Evolutionary conservation across 768 basidiomycete genomes (phyloP).

Genomic region (Infundibulicybe gibba): DNA sequence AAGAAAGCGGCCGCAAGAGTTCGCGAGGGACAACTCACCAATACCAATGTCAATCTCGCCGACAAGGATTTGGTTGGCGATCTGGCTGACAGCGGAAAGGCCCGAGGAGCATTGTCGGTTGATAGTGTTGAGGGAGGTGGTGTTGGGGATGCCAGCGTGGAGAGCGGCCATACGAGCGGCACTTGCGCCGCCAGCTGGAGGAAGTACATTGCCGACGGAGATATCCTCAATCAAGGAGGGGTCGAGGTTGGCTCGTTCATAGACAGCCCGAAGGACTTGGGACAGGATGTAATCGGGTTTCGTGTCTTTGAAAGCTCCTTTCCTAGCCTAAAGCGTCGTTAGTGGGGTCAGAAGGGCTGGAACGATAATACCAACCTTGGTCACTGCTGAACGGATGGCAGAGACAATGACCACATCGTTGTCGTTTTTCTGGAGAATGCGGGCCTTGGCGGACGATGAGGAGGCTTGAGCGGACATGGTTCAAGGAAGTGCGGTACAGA

Average conservation of each 20-base stretch:
- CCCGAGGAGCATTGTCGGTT: conserved; percentile 93
- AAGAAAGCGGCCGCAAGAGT: conserved; percentile 2
- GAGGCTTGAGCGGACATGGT: conserved; percentile 28
- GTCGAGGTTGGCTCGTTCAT: conserved; percentile 64
- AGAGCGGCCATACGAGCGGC: conserved; percentile 86
- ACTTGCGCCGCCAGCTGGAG: conserved; percentile 78
- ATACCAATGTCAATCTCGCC: conserved; percentile 91
- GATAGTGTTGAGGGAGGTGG: conserved; percentile 72
- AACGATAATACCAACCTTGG: conserved; percentile 56
- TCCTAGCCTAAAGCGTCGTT: conserved; percentile 52
- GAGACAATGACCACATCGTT: conserved; percentile 90
- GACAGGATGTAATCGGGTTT: conserved; percentile 79
- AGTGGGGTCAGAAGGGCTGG: conserved; percentile 4
- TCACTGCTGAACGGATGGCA: conserved; percentile 88
- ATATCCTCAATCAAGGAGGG: conserved; percentile 84
- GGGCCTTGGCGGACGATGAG: conserved; percentile 46
- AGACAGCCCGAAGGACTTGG: conserved; percentile 71
- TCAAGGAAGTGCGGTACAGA: background rate
- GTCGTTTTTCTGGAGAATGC: conserved; percentile 66
- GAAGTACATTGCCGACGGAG: conserved; percentile 84
- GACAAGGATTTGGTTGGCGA: conserved; percentile 73
- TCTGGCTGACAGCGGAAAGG: conserved; percentile 75
- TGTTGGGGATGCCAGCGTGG: conserved; percentile 79
- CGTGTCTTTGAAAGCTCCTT: conserved; percentile 92
- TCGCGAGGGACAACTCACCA: conserved; percentile 40